phyloP scores from a whole-genome alignment of 768 basidiomycete genomes.

The Gymnopilus dilepis region DNA sequence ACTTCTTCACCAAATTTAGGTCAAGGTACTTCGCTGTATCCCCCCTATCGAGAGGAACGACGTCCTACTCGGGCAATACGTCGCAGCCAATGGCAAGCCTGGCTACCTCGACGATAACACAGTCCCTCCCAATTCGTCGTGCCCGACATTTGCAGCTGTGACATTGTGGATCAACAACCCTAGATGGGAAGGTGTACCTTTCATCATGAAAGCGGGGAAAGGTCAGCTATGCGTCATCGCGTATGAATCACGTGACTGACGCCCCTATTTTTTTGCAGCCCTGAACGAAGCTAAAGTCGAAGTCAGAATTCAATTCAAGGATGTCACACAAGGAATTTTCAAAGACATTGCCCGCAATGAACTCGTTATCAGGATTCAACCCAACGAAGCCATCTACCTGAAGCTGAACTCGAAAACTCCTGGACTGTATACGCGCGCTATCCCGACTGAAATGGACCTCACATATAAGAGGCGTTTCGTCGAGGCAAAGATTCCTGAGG shows the following conservation, averaged over 20 bases:
- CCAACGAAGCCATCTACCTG: slow-evolving; percentile 94
- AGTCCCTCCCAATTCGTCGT: slow-evolving; percentile 89
- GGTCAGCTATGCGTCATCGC: slow-evolving; percentile 52
- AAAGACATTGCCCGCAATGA: slow-evolving; percentile 96
- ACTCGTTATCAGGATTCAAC: slow-evolving; percentile 96
- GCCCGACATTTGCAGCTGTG: slow-evolving; percentile 93
- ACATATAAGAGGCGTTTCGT: slow-evolving; percentile 96
- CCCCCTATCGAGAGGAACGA: slow-evolving; percentile 79
- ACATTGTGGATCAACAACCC: slow-evolving; percentile 94
- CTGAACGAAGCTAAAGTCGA: slow-evolving; percentile 99
- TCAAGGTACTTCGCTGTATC: slow-evolving; percentile 94
- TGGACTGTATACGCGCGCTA: slow-evolving; percentile 85
- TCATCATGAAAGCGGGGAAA: slow-evolving; percentile 98
- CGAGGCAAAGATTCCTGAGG: slow-evolving; percentile 93
- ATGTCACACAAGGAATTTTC: slow-evolving; percentile 97
- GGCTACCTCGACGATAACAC: slow-evolving; percentile 98
- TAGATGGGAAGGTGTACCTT: slow-evolving; percentile 98
- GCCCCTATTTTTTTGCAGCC: slow-evolving; percentile 49
- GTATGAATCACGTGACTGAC: not conserved
- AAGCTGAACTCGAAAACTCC: slow-evolving; percentile 97
- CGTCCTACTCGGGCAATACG: slow-evolving; percentile 94
- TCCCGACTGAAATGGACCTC: slow-evolving; percentile 97
- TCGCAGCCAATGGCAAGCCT: slow-evolving; percentile 87
- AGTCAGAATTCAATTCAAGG: slow-evolving; percentile 97
- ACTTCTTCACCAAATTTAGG: slow-evolving; percentile 50